Evolutionary conservation across 2,329 filamentous ascomycete species (phyloP).

Genomic region (Colletotrichum caudatum): DNA sequence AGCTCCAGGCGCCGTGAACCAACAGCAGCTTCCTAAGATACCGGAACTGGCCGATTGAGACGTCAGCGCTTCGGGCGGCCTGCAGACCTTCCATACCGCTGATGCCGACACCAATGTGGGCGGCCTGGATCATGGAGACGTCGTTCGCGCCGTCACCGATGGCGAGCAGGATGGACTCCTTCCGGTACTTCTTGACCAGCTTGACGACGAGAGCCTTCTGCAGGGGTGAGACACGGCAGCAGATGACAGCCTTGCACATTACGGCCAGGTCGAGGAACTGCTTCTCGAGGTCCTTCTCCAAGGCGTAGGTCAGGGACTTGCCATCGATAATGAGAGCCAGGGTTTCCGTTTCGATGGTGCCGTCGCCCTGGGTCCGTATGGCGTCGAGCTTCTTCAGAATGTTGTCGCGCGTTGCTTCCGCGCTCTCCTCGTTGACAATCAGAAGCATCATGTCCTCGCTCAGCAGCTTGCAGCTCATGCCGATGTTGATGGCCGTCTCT

Average conservation of each 20-base stretch:
- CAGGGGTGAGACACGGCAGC: constrained; percentile 94
- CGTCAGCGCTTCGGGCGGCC: constrained; percentile 93
- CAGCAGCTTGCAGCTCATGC: constrained; percentile 98
- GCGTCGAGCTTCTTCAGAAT: constrained; percentile 94
- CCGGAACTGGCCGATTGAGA: constrained; percentile 95
- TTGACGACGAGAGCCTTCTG: constrained; percentile 99
- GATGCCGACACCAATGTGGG: constrained; percentile 97
- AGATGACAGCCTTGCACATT: constrained; percentile 99
- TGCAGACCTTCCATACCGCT: constrained; percentile 97
- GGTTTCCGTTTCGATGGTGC: constrained; percentile 83
- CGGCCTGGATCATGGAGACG: constrained; percentile 99
- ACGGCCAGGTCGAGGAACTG: constrained; percentile 92
- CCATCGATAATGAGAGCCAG: constrained; percentile 95
- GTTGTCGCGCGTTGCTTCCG: constrained; percentile 85
- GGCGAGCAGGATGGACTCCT: constrained; percentile 90
- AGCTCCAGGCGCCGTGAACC: constrained; percentile 97
- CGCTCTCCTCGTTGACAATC: constrained; percentile 92
- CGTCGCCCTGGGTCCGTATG: constrained; percentile 84
- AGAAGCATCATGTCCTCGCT: constrained; percentile 99
- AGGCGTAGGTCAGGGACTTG: constrained; percentile 90
- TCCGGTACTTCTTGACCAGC: constrained; percentile 91
- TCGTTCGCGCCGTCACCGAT: constrained; percentile 99
- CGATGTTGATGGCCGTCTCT: constrained; percentile 99
- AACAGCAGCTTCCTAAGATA: constrained; percentile 93
- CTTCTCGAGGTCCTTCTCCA: constrained; percentile 95